Percentiles rank a stretch among this genome's conserved stretches.
Conservation (phyloP, 202 grass and related monocot species). For the Tripidium arundinaceum region DNA sequence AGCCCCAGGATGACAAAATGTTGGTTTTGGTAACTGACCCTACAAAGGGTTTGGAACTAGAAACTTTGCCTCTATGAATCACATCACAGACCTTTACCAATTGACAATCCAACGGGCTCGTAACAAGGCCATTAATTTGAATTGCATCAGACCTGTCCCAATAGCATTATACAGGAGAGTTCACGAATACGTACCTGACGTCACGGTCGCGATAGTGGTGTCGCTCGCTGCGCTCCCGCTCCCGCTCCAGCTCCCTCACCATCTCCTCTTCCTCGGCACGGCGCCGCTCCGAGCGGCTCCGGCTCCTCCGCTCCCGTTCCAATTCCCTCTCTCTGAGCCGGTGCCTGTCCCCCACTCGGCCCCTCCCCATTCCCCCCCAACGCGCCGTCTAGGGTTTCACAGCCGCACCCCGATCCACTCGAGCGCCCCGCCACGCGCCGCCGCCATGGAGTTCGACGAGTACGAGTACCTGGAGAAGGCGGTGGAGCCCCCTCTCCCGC, state of each 20-base stretch:
- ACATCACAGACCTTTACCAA: neutral
- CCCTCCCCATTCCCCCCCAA: neutral
- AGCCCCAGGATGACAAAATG: neutral
- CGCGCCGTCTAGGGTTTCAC: conserved; percentile 37
- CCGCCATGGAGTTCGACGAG: conserved; percentile 91
- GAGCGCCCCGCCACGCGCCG: neutral
- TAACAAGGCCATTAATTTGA: neutral
- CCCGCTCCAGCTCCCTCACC: conserved; percentile 47
- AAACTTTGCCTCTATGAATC: neutral
- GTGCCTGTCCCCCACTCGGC: no score
- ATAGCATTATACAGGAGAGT: neutral
- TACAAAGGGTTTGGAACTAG: neutral
- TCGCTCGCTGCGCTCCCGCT: conserved; percentile 61
- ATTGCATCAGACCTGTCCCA: neutral
- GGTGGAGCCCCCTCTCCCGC: conserved; percentile 50
- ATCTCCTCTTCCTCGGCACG: conserved; percentile 61
- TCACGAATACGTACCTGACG: conserved; percentile 44
- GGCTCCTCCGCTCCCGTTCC: no score
- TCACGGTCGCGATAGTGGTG: conserved; percentile 62
- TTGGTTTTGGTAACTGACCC: neutral
- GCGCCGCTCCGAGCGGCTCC: no score
- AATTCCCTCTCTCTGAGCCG: no score
- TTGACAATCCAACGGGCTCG: neutral
- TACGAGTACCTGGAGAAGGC: conserved; percentile 98
- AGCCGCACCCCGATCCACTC: neutral